Evolutionary conservation across 805 yeast genomes (phyloP), one percentile per base, ranked within the genome.

Genomic region (Lipomyces spencermartinsiae): DNA sequence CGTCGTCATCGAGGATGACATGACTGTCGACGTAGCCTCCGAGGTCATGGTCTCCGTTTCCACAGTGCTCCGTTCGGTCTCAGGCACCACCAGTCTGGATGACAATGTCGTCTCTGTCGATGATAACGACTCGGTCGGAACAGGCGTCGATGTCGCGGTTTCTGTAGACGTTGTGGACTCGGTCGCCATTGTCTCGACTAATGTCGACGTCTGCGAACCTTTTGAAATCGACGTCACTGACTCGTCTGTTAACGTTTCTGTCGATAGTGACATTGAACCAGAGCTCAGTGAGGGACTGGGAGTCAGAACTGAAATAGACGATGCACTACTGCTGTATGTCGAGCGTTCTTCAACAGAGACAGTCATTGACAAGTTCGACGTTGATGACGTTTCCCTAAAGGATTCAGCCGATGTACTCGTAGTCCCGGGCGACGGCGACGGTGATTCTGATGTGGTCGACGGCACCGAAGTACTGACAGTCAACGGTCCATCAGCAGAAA

Each of bases 1-100:
- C 34, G 55, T 55, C 34, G 55, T 4, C 14, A 43, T 31, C 29
- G 61, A n/a, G 2, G 61, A 14, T 12, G 58, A n/a, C 33, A 6
- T n/a, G 9, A 29, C 33, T 12, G 39, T 55, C 59, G 59, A 8
- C 4, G 59, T 34, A 53, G 59, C 33, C n/a, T 62, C 65, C 33
- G 64, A n/a, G 14, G 64, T 37, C 16, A 16, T 12, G 3, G 2
- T 35, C 16, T 35, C 39, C 5, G 43, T 37, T 16, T 37, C 43
- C 16, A 16, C 12, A 0, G 43, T 5, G 43, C 43, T 37, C 6
- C 16, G 14, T 10, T 25, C 29, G 29, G 16, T 37, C 14, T 37
- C 16, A 37, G 43, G 14, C 4, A 37, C 29, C 22, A 25, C 25
- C 14, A 53, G 12, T 6, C 9, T 31, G 22, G 60, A 29, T 29